Percentiles rank a stretch among this genome's conserved stretches.
Conservation (phyloP, 495 filamentous ascomycete species). For the Hypoxylon crocopeplum region DNA sequence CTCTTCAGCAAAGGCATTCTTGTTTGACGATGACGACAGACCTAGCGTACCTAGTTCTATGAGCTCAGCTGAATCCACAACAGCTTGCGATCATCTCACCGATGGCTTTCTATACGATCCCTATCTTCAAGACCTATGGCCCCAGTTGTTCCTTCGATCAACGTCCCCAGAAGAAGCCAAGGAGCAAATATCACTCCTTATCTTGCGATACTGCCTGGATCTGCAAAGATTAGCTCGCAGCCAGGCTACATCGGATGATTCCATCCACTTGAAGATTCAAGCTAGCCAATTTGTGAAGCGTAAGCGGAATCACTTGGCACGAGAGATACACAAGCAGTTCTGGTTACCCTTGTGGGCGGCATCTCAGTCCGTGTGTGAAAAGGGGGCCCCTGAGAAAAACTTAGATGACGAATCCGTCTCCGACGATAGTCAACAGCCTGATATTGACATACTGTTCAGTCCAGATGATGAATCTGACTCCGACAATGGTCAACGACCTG, state of each 20-base stretch:
- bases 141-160: not conserved
- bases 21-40: not conserved
- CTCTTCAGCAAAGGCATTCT: not conserved
- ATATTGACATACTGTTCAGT: no score
- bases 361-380: not conserved
- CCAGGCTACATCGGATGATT: not conserved
- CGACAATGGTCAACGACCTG: no score
- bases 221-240: not conserved
- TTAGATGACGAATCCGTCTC: not conserved
- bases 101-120: not conserved
- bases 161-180: not conserved
- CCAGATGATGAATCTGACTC: no score
- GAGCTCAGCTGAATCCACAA: not conserved
- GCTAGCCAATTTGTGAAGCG: slow-evolving; percentile 6
- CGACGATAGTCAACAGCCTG: no score
- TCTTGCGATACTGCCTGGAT: slow-evolving; percentile 2
- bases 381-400: not conserved
- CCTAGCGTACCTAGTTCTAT: not conserved
- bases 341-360: not conserved
- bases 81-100: not conserved
- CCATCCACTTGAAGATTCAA: not conserved
- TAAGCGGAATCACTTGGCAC: not conserved
- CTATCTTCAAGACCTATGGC: slow-evolving; percentile 4
- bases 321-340: slow-evolving; percentile 1
- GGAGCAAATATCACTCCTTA: not conserved